Evolutionary conservation across 192 early-diverging fungal species (phyloP).

Genomic region (Coemansia sp.): DNA sequence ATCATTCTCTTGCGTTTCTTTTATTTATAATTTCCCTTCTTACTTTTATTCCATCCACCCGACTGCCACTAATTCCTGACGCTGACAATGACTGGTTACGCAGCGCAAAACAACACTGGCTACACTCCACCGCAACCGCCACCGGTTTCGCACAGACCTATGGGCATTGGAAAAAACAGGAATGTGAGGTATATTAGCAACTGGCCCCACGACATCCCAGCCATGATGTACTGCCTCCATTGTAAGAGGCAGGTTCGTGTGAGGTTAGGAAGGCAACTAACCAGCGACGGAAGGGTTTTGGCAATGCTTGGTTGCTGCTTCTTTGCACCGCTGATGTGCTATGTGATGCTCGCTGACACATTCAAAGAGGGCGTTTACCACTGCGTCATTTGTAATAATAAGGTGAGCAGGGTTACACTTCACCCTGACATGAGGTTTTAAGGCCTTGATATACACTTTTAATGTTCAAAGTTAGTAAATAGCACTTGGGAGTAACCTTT

Average conservation of each 20-base stretch:
- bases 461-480: no score
- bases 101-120: neutral
- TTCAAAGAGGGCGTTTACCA: slow-evolving; percentile 1
- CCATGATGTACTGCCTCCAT: neutral
- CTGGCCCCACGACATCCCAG: neutral
- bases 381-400: neutral
- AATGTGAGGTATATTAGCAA: neutral
- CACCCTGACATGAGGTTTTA: neutral
- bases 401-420: neutral
- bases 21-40: no score
- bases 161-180: neutral
- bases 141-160: neutral
- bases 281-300: neutral
- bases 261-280: neutral
- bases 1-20: no score
- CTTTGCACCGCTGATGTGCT: neutral
- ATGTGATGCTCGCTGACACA: neutral
- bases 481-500: no score
- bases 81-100: neutral
- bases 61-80: no score
- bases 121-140: neutral
- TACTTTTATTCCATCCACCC: no score
- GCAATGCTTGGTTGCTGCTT: neutral
- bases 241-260: neutral
- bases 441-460: neutral